Percentiles rank a stretch among this genome's conserved stretches.
phyloP scores from a whole-genome alignment of 169 alveolate genomes.

The Cryptosporidium xiaoi region DNA sequence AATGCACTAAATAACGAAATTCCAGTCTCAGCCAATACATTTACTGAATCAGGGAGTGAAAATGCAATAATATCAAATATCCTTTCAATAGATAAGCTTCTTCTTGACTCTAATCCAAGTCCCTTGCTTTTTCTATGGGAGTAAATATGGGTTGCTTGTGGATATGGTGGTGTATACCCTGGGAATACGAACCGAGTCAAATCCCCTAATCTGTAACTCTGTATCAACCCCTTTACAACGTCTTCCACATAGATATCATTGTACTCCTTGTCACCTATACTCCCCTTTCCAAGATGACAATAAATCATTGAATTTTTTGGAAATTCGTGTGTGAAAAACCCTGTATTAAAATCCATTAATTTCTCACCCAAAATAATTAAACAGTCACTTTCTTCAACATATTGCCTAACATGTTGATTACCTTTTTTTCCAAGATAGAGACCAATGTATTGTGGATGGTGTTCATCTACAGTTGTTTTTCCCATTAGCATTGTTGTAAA shows the following conservation, averaged over 20 bases:
- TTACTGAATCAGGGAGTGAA: conserved; percentile 69
- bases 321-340: conserved; percentile 74
- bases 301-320: conserved; percentile 41
- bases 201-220: conserved; percentile 50
- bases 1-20: conserved; percentile 75
- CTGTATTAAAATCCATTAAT: conserved; percentile 80
- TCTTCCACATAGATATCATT: conserved; percentile 68
- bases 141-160: conserved; percentile 54
- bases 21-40: conserved; percentile 79
- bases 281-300: conserved; percentile 42
- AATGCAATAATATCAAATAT: conserved; percentile 76
- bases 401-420: conserved; percentile 55
- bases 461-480: conserved; percentile 73
- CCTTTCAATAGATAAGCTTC: conserved; percentile 53
- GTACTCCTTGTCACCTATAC: conserved; percentile 30
- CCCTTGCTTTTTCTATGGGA: conserved; percentile 58
- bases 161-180: conserved; percentile 69
- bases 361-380: conserved; percentile 78
- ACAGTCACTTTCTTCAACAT: conserved; percentile 77
- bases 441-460: conserved; percentile 78
- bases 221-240: conserved; percentile 30
- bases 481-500: conserved; percentile 78
- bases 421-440: conserved; percentile 76
- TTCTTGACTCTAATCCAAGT: conserved; percentile 43
- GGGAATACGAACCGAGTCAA: conserved; percentile 10